Percentiles rank a stretch among this genome's conserved stretches.
Conservation (phyloP, 495 filamentous ascomycete species). For the Sphaerosporella brunnea region DNA sequence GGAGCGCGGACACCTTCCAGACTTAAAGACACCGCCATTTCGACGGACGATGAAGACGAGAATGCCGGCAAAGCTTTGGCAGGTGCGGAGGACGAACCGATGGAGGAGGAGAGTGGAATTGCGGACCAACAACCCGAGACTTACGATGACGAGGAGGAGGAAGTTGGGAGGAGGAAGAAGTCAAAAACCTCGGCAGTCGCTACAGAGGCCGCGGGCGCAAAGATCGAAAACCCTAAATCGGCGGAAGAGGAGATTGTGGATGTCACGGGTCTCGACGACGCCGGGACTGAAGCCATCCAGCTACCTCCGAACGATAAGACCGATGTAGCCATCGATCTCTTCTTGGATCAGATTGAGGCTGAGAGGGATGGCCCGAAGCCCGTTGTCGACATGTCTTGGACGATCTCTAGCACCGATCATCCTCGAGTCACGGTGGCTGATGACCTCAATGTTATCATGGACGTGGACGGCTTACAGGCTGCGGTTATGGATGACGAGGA, state of each 20-base stretch:
- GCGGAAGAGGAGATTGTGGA: slow-evolving; percentile 19
- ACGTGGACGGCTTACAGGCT: slow-evolving; percentile 63
- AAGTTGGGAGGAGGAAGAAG: slow-evolving; percentile 9
- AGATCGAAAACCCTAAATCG: slow-evolving; percentile 7
- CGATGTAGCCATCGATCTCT: neutral
- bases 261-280: slow-evolving; percentile 7
- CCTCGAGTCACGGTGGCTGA: slow-evolving; percentile 52
- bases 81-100: slow-evolving; percentile 5
- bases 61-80: neutral
- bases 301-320: neutral
- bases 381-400: slow-evolving; percentile 29
- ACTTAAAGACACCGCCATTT: slow-evolving; percentile 20
- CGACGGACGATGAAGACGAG: slow-evolving; percentile 22
- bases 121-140: slow-evolving; percentile 1
- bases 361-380: slow-evolving; percentile 37
- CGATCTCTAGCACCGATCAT: slow-evolving; percentile 38
- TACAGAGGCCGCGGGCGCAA: too few relatives aligned
- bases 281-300: neutral
- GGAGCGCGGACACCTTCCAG: slow-evolving; percentile 21
- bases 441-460: slow-evolving; percentile 45
- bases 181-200: too few relatives aligned
- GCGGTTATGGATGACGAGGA: slow-evolving; percentile 67
- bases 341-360: slow-evolving; percentile 24
- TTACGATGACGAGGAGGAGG: slow-evolving; percentile 5
- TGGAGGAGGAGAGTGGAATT: slow-evolving; percentile 8